A percentile compares a stretch with the other conserved stretches of the same genome.
Evolutionary conservation across 2,329 filamentous ascomycete genomes (phyloP).

Genomic region (Fusarium agapanthi): DNA sequence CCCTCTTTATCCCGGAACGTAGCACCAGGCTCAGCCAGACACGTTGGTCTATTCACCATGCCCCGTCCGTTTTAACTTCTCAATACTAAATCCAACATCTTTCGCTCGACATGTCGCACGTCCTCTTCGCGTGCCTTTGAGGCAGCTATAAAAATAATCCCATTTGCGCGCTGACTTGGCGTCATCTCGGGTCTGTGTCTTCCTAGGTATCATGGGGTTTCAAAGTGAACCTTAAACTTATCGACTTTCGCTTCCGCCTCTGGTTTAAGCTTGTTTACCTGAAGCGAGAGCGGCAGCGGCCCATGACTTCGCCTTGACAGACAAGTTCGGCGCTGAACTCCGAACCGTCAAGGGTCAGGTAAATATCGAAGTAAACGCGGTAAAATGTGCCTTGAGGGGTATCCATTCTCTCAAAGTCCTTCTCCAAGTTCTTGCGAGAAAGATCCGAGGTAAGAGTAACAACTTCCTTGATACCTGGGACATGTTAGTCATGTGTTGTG

Average conservation of each 20-base stretch:
- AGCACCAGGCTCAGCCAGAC: constrained; percentile 27
- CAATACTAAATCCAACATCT: constrained; percentile 36
- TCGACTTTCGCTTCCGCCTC: constrained; percentile 31
- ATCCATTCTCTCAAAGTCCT: constrained; percentile 99
- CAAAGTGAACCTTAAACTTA: constrained; percentile 37
- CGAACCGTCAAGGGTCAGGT: constrained; percentile 93
- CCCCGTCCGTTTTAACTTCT: constrained; percentile 24
- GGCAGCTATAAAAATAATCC: constrained; percentile 17
- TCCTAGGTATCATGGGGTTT: constrained; percentile 43
- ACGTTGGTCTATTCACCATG: constrained; percentile 25
- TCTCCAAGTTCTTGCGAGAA: constrained; percentile 97
- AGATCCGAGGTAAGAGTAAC: constrained; percentile 97
- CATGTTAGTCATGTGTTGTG: constrained; percentile 39
- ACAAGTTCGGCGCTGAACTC: constrained; percentile 98
- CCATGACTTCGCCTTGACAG: constrained; percentile 99
- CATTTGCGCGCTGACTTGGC: constrained; percentile 10
- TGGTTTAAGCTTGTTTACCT: constrained; percentile 53
- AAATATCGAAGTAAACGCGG: constrained; percentile 81
- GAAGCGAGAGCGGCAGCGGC: constrained; percentile 92
- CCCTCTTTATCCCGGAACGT: constrained; percentile 22
- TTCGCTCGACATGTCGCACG: constrained; percentile 29
- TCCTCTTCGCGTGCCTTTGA: constrained; percentile 17
- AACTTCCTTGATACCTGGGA: constrained; percentile 94
- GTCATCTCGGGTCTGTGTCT: constrained; percentile 21
- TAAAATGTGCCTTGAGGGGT: constrained; percentile 97